Conservation (phyloP, 805 yeast species). For the Zygotorulaspora florentina region DNA sequence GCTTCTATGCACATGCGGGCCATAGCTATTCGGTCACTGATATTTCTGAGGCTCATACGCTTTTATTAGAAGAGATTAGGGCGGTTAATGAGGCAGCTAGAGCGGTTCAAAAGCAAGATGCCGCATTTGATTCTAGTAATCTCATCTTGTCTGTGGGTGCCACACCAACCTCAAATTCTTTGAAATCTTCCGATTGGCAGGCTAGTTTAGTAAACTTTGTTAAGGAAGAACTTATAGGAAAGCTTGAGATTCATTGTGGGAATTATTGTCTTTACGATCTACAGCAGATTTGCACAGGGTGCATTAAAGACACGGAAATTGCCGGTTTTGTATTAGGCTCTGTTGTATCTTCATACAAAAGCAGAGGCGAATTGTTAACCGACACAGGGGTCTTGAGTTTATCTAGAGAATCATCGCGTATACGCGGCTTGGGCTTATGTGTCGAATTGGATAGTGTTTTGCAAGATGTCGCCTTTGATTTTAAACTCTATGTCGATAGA, state of each 20-base stretch:
- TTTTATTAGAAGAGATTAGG: conserved; percentile 51
- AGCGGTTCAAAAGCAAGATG: conserved; percentile 25
- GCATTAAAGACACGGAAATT: conserved; percentile 43
- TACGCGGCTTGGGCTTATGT: conserved; percentile 55
- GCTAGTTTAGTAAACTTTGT: conserved; percentile 10
- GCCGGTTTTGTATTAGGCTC: conserved; percentile 55
- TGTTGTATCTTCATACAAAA: conserved; percentile 55
- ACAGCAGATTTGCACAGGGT: conserved; percentile 71
- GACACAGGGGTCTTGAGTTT: conserved; percentile 72
- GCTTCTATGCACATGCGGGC: conserved; percentile 79
- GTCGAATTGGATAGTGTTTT: conserved; percentile 27
- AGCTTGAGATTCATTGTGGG: conserved; percentile 75
- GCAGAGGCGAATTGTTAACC: conserved; percentile 51
- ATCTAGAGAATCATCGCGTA: conserved; percentile 57
- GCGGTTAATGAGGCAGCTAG: conserved; percentile 53
- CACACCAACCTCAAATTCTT: conserved; percentile 72
- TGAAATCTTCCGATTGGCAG: conserved; percentile 18
- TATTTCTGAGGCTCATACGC: conserved; percentile 43
- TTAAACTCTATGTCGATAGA: conserved; percentile 59
- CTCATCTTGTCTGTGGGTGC: conserved; percentile 71
- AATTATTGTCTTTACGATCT: conserved; percentile 69
- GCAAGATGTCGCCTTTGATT: conserved; percentile 40
- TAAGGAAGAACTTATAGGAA: conserved; percentile 35
- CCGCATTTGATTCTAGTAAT: conserved; percentile 34
- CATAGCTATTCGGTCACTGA: conserved; percentile 56